Conservation (phyloP, 2,329 filamentous ascomycete genomes). For the Aspergillus fischeri region DNA sequence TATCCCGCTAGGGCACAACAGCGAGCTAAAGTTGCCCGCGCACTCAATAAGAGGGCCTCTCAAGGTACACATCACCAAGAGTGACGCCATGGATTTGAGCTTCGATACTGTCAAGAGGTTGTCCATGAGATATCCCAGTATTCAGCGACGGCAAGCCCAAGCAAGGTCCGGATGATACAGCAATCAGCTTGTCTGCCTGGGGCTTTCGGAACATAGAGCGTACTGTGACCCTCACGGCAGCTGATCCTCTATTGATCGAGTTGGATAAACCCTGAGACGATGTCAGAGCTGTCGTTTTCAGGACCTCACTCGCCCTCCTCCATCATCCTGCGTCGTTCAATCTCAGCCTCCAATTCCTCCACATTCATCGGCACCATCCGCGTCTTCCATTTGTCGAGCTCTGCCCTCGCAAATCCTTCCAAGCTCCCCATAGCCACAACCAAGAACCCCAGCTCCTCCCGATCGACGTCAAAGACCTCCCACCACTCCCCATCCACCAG, state of each 20-base stretch:
- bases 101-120: background rate
- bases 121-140: background rate
- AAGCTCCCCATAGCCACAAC: conserved; percentile 81
- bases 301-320: conserved; percentile 35
- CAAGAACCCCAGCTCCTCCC: conserved; percentile 89
- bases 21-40: background rate
- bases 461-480: conserved; percentile 95
- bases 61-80: background rate
- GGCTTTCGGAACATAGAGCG: background rate
- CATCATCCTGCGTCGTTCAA: conserved; percentile 49
- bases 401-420: conserved; percentile 62
- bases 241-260: background rate
- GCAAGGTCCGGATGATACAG: background rate
- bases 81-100: background rate
- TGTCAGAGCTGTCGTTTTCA: background rate
- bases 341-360: conserved; percentile 55
- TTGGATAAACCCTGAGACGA: background rate
- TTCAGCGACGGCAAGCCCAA: background rate
- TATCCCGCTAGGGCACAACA: background rate
- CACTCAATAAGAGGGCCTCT: background rate
- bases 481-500: conserved; percentile 88
- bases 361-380: conserved; percentile 56
- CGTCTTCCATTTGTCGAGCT: conserved; percentile 54
- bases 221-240: background rate
- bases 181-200: background rate